A percentile compares a stretch with the other conserved stretches of the same genome.
Evolutionary conservation across 176 grass and related monocot genomes (phyloP).

Genomic region (Alopecurus myosuroides): DNA sequence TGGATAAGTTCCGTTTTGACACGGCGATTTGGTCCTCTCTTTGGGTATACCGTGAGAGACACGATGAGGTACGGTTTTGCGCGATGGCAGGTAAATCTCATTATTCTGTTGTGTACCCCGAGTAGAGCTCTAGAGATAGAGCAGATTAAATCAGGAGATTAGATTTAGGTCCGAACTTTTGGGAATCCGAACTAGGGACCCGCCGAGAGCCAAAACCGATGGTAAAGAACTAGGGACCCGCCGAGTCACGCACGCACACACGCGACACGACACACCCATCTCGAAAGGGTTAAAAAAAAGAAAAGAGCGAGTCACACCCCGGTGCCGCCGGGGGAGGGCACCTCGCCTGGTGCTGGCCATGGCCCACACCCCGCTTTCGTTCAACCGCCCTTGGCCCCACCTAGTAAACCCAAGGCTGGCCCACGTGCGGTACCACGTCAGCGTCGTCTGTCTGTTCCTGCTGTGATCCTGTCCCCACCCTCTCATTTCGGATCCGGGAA

Average conservation of each 20-base stretch:
- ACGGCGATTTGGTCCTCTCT: too few species aligned
- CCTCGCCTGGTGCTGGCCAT: not conserved
- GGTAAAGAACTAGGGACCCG: not conserved
- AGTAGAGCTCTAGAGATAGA: too few species aligned
- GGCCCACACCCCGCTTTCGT: not conserved
- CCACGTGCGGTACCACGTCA: conserved; percentile 27
- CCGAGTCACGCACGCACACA: not conserved
- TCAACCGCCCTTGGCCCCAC: not conserved
- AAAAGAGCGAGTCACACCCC: not conserved
- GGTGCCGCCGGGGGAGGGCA: not conserved
- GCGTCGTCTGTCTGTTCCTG: not conserved
- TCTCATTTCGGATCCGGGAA: conserved; percentile 18
- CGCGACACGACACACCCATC: not conserved
- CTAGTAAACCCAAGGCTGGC: not conserved
- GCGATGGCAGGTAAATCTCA: too few species aligned
- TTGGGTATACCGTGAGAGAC: too few species aligned
- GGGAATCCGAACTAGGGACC: not conserved
- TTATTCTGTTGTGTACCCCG: too few species aligned
- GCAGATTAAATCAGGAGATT: too few species aligned
- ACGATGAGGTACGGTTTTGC: too few species aligned
- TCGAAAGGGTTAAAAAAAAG: not conserved
- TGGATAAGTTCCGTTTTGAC: too few species aligned
- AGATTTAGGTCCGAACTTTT: not conserved
- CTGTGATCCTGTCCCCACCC: not conserved
- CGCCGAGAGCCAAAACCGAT: not conserved